Percentiles rank a stretch among this genome's conserved stretches.
phyloP scores from a whole-genome alignment of 73 alveolate genomes.

The Tetrahymena borealis region DNA sequence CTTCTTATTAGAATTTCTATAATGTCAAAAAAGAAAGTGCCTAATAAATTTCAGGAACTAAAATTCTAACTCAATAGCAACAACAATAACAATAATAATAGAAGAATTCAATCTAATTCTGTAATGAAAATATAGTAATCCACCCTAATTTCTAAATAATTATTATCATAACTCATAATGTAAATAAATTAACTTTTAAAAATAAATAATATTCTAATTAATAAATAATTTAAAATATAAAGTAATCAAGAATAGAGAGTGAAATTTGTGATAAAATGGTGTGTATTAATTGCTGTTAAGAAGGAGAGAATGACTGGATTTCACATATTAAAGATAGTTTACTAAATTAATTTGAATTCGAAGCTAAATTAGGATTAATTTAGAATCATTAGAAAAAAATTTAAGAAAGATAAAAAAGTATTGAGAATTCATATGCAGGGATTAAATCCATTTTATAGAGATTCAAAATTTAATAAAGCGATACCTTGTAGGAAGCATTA shows the following conservation, averaged over 20 bases:
- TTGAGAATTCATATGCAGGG: neutral
- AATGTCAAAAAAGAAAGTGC: neutral
- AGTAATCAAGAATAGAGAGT: neutral
- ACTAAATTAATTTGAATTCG: neutral
- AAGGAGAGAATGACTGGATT: neutral
- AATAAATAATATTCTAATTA: neutral
- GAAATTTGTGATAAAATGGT: neutral
- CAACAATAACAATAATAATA: neutral
- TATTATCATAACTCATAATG: neutral
- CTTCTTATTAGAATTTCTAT: neutral
- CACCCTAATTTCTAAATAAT: neutral
- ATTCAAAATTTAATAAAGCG: neutral
- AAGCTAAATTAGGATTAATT: neutral
- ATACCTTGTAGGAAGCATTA: neutral
- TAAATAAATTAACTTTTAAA: neutral
- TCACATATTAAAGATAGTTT: neutral
- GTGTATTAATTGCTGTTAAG: neutral
- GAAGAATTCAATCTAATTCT: neutral
- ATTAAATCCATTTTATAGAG: neutral
- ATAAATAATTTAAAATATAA: neutral
- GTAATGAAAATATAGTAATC: neutral
- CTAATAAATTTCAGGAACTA: too few species aligned
- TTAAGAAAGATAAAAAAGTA: neutral
- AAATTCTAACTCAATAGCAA: neutral
- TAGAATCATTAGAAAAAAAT: neutral